These are phyloP conservation scores for Coelastrella sp. DNA, from an alignment of 139 green algal species.

Conservation along the genomic window DNA sequence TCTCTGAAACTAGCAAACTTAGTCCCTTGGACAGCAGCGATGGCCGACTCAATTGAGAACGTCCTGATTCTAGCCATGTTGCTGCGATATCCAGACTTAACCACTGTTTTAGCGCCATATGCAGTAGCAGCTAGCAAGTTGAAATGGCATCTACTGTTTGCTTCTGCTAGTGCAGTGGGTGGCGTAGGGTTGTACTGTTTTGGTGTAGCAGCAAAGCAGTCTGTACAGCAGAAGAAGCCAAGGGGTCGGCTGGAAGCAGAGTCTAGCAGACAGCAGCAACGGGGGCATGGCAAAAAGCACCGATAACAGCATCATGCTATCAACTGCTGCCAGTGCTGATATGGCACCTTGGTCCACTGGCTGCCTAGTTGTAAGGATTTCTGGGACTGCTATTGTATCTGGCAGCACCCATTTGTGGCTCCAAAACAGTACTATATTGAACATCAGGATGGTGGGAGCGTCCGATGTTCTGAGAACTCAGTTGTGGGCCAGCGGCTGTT, in stretches of 20 bases:
- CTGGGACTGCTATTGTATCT: no score
- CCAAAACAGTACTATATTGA: no score
- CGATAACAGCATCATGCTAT: neutral
- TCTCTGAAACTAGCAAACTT: neutral
- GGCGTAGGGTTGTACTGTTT: slow-evolving; percentile 19
- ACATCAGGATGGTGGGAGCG: no score
- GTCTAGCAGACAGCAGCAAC: neutral
- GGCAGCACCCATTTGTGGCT: no score
- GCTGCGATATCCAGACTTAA: neutral
- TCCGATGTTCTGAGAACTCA: no score
- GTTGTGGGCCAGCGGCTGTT: no score
- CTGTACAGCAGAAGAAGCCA: neutral
- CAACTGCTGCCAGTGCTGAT: no score
- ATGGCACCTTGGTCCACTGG: no score
- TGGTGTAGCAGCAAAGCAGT: neutral
- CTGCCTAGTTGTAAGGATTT: no score
- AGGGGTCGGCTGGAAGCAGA: neutral
- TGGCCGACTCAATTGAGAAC: slow-evolving; percentile 30
- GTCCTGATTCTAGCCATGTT: slow-evolving; percentile 1
- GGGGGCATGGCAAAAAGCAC: slow-evolving; percentile 19
- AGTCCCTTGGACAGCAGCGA: slow-evolving; percentile 9
- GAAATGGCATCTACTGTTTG: slow-evolving; percentile 24
- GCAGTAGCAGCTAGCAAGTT: neutral
- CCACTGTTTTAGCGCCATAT: neutral
- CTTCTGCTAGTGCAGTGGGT: neutral